These are phyloP conservation scores for Gloeophyllum trabeum DNA, from an alignment of 768 basidiomycete genomes.

Conservation along the genomic window DNA sequence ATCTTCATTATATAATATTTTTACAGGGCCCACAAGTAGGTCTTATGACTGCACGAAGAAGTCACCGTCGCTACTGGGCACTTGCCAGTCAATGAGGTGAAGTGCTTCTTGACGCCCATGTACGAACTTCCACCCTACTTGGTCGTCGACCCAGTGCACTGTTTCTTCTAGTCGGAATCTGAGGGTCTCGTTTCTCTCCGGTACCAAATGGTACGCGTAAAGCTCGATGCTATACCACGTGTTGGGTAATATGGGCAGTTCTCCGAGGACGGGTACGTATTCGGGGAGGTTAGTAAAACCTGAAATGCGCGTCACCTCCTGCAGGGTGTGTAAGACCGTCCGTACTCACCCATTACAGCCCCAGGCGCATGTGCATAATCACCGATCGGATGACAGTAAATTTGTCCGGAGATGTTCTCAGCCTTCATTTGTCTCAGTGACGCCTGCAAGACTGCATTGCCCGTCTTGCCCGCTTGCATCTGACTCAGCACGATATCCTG, in stretches of 20 bases:
- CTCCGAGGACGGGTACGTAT: slow-evolving; percentile 35
- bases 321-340: slow-evolving; percentile 3
- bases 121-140: slow-evolving; percentile 34
- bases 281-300: slow-evolving; percentile 32
- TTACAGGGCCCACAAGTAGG: no score
- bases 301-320: slow-evolving; percentile 8
- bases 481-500: slow-evolving; percentile 35
- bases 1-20: no score
- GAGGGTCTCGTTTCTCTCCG: slow-evolving; percentile 35
- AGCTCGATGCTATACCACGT: slow-evolving; percentile 46
- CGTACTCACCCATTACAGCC: slow-evolving; percentile 31
- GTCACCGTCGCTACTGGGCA: no score
- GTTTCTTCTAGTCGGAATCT: slow-evolving; percentile 35
- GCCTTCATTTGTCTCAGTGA: slow-evolving; percentile 31
- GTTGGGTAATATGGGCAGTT: slow-evolving; percentile 32
- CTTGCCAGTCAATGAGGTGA: slow-evolving; percentile 33
- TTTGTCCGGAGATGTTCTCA: slow-evolving; percentile 34
- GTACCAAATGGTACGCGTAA: slow-evolving; percentile 34
- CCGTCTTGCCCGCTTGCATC: slow-evolving; percentile 34
- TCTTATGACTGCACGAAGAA: no score
- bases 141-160: slow-evolving; percentile 27
- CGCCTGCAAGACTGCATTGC: slow-evolving; percentile 31
- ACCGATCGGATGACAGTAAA: slow-evolving; percentile 44
- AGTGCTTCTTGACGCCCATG: slow-evolving; percentile 36
- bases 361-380: slow-evolving; percentile 46